Conservation (phyloP, 352 stramenopile species). For the Blastocystis sp. region DNA sequence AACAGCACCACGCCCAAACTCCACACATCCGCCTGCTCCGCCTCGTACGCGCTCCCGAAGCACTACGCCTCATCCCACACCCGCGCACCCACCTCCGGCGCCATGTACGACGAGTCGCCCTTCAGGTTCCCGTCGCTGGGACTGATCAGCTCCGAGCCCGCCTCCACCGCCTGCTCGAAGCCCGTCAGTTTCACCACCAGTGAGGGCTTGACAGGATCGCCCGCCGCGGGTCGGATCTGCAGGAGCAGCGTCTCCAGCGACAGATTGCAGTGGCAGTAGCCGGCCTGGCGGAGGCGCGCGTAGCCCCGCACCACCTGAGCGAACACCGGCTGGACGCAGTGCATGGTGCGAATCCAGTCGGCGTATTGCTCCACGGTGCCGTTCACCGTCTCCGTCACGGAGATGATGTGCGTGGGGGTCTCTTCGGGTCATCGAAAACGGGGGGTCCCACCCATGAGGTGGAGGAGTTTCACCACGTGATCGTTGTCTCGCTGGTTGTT, state of each 20-base stretch:
- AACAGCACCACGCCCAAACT: conserved; percentile 51
- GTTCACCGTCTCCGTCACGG: conserved; percentile 36
- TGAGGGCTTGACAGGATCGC: conserved; percentile 3
- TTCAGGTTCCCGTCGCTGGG: background rate
- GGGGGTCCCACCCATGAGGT: conserved; percentile 12
- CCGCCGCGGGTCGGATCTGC: background rate
- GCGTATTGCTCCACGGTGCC: background rate
- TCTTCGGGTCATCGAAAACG: background rate
- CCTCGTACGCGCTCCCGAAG: background rate
- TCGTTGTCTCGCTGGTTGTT: conserved; percentile 7
- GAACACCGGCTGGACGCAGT: conserved; percentile 23
- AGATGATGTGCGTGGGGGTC: conserved; percentile 7
- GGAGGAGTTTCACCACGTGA: conserved; percentile 35
- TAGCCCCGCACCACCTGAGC: conserved; percentile 18
- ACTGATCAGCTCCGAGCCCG: background rate
- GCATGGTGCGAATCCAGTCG: conserved; percentile 10
- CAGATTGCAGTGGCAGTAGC: conserved; percentile 43
- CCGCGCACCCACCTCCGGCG: background rate
- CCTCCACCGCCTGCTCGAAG: conserved; percentile 40
- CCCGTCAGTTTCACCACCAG: conserved; percentile 21
- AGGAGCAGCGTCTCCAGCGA: background rate
- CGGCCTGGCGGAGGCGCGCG: background rate
- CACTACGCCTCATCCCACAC: conserved; percentile 27
- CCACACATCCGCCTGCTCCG: conserved; percentile 47
- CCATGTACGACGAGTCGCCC: conserved; percentile 5